Evolutionary conservation across 441 rosid genomes (phyloP).

Genomic region (Metrosideros polymorpha): DNA sequence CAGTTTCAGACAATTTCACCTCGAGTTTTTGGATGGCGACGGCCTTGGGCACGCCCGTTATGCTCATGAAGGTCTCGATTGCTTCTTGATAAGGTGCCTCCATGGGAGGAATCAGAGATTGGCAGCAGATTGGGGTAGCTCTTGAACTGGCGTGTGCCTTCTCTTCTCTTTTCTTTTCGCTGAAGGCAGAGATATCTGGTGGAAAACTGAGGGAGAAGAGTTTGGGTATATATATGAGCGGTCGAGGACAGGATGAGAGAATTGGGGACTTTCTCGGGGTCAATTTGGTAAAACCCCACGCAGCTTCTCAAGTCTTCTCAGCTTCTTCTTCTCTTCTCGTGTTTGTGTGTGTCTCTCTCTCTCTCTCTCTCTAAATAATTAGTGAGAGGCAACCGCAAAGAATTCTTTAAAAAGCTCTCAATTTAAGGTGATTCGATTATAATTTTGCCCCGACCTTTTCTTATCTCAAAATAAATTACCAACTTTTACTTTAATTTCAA

Average conservation of each 20-base stretch:
- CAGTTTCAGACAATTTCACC: conserved; percentile 24
- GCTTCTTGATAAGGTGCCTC: conserved; percentile 69
- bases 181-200: neutral
- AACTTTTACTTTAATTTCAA: neutral
- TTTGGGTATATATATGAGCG: neutral
- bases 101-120: conserved; percentile 20
- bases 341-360: neutral
- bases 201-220: neutral
- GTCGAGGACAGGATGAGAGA: neutral
- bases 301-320: conserved; percentile 1
- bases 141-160: neutral
- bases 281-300: neutral
- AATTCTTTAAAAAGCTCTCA: no score
- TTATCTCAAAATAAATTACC: neutral
- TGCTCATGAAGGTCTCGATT: conserved; percentile 71
- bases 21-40: conserved; percentile 60
- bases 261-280: neutral
- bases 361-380: neutral
- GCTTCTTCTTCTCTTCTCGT: neutral
- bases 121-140: neutral
- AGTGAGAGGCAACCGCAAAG: neutral
- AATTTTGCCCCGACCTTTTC: no score
- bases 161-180: conserved; percentile 1
- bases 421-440: no score
- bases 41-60: conserved; percentile 61